A percentile compares a stretch with the other conserved stretches of the same genome.
phyloP scores from a whole-genome alignment of 1,284 basidiomycete species.

The Rhodotorula sp. region DNA sequence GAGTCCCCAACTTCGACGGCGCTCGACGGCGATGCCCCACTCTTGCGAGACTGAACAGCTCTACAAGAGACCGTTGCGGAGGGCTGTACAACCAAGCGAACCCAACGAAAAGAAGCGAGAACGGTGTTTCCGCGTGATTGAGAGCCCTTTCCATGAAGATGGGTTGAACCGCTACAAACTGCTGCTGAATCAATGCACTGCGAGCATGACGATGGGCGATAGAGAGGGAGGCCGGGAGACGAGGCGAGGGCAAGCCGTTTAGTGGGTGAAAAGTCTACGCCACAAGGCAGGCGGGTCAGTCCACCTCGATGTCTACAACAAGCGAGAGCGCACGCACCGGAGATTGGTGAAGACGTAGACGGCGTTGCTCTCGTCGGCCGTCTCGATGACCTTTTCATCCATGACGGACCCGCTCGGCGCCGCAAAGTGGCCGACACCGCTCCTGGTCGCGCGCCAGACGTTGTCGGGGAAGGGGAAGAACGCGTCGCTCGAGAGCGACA shows the following conservation, averaged over 20 bases:
- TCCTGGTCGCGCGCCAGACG: constrained; percentile 86
- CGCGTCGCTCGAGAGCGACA: constrained; percentile 91
- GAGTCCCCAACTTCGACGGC: too few relatives aligned
- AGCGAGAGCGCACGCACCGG: constrained; percentile 48
- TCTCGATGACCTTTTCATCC: constrained; percentile 92
- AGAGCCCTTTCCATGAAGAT: too few relatives aligned
- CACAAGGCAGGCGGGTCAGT: background rate
- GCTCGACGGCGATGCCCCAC: too few relatives aligned
- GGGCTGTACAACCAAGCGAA: too few relatives aligned
- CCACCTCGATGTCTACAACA: background rate
- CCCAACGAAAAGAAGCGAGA: too few relatives aligned
- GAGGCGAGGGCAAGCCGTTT: background rate
- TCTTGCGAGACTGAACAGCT: too few relatives aligned
- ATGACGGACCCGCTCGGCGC: constrained; percentile 96
- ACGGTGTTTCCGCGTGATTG: too few relatives aligned
- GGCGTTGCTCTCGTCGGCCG: constrained; percentile 84
- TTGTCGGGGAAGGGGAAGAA: constrained; percentile 99
- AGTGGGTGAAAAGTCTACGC: constrained; percentile 41
- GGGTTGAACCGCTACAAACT: constrained; percentile 10
- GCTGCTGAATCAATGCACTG: too few relatives aligned
- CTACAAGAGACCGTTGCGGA: too few relatives aligned
- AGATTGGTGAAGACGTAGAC: constrained; percentile 83
- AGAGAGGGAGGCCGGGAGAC: background rate
- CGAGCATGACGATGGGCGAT: background rate
- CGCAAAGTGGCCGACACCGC: constrained; percentile 87